phyloP scores from a whole-genome alignment of 1,284 basidiomycete species.

The Fomitopsis palustris region DNA sequence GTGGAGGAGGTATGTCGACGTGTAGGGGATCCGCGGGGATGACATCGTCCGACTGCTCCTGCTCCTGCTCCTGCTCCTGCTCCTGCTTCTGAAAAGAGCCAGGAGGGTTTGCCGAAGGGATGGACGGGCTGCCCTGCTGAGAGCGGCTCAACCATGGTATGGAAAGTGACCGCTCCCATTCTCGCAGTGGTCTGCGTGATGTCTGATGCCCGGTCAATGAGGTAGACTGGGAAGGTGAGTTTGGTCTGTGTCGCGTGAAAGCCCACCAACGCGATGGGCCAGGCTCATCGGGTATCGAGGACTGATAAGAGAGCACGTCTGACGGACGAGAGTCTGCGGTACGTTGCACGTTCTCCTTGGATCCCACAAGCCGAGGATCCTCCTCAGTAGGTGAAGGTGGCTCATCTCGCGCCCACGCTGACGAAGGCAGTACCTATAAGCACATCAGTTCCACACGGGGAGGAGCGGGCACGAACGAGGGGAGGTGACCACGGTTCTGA shows the following conservation, averaged over 20 bases:
- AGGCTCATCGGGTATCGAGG: slow-evolving; percentile 38
- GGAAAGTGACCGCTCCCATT: slow-evolving; percentile 23
- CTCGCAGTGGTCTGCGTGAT: slow-evolving; percentile 14
- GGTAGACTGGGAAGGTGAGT: slow-evolving; percentile 7
- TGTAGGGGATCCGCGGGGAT: slow-evolving; percentile 24
- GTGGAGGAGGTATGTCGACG: slow-evolving; percentile 38
- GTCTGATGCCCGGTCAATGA: slow-evolving; percentile 15
- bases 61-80: background rate
- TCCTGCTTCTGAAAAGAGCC: slow-evolving; percentile 6
- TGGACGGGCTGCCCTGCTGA: slow-evolving; percentile 20
- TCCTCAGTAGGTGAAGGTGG: slow-evolving; percentile 68
- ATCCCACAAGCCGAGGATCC: slow-evolving; percentile 16
- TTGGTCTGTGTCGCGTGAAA: slow-evolving; percentile 38
- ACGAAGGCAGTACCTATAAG: slow-evolving; percentile 12
- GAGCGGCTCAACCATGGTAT: slow-evolving; percentile 31
- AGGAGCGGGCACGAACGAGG: slow-evolving; percentile 52
- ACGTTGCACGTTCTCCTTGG: slow-evolving; percentile 19
- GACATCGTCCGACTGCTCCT: slow-evolving; percentile 7
- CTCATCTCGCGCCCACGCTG: slow-evolving; percentile 81
- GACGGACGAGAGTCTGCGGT: slow-evolving; percentile 40
- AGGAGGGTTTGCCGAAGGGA: slow-evolving; percentile 15
- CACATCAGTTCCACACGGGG: slow-evolving; percentile 3
- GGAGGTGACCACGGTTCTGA: slow-evolving; percentile 58
- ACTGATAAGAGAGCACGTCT: slow-evolving; percentile 50
- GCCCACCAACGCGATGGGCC: slow-evolving; percentile 65